Conservation (phyloP, 129 eudicot genomes). For the Tagetes patula region DNA sequence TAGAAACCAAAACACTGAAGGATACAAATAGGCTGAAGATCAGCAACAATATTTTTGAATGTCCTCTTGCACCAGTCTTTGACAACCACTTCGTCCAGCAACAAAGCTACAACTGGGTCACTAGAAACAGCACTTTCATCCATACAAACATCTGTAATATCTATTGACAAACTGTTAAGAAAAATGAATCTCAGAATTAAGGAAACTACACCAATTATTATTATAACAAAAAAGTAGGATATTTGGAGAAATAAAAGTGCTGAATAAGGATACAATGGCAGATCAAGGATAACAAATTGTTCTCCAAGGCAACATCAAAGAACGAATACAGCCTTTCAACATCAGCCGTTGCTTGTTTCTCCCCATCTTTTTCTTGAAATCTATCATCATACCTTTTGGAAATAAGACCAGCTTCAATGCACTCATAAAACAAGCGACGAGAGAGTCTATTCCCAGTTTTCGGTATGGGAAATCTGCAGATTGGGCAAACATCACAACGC, state of each 20-base stretch:
- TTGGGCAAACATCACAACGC: conserved; percentile 88
- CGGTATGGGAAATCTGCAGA: conserved; percentile 67
- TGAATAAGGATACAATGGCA: conserved; percentile 88
- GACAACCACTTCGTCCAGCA: conserved; percentile 96
- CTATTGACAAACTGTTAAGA: conserved; percentile 65
- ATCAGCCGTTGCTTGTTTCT: conserved; percentile 58
- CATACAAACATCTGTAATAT: conserved; percentile 98
- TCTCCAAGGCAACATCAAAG: conserved; percentile 92
- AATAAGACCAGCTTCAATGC: conserved; percentile 91
- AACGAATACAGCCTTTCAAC: conserved; percentile 77
- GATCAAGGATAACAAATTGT: conserved; percentile 75
- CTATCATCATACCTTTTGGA: conserved; percentile 80
- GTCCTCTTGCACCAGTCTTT: conserved; percentile 96
- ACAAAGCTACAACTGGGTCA: conserved; percentile 85
- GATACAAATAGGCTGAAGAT: conserved; percentile 80
- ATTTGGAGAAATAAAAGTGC: conserved; percentile 8
- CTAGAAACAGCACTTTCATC: conserved; percentile 99
- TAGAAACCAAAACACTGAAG: conserved; percentile 29
- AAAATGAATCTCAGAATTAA: conserved; percentile 11
- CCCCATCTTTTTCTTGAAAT: conserved; percentile 69
- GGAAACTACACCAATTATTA: not conserved
- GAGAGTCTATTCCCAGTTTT: conserved; percentile 58
- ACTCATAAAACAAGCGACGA: conserved; percentile 91
- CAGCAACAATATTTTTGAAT: conserved; percentile 50
- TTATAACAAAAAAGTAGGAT: not conserved